phyloP scores from a whole-genome alignment of 1,139 yeast genomes.

The Protomyces pachydermus region DNA sequence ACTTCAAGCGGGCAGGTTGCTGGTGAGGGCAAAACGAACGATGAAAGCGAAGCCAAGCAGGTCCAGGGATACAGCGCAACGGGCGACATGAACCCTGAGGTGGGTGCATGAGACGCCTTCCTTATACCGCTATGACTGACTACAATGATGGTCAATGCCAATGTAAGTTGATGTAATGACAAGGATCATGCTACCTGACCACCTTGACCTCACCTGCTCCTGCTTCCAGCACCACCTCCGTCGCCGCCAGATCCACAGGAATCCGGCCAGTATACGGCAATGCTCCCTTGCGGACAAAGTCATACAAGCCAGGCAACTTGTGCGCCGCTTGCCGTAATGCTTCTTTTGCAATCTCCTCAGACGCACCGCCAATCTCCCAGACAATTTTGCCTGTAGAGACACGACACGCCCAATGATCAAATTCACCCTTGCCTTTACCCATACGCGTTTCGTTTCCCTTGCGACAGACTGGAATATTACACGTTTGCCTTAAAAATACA shows the following conservation, averaged over 20 bases:
- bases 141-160: background rate
- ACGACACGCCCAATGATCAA: slow-evolving; percentile 95
- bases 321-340: slow-evolving; percentile 88
- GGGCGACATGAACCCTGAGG: slow-evolving; percentile 17
- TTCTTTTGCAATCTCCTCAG: slow-evolving; percentile 85
- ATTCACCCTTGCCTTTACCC: slow-evolving; percentile 99
- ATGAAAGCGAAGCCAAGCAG: slow-evolving; percentile 1
- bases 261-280: slow-evolving; percentile 63
- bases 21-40: slow-evolving; percentile 5
- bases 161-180: background rate
- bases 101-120: slow-evolving; percentile 4
- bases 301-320: slow-evolving; percentile 88
- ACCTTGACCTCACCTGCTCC: slow-evolving; percentile 8
- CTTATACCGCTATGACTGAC: background rate
- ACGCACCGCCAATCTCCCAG: slow-evolving; percentile 80
- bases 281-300: slow-evolving; percentile 65
- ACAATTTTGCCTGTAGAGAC: slow-evolving; percentile 92
- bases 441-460: slow-evolving; percentile 99
- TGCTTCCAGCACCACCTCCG: slow-evolving; percentile 11
- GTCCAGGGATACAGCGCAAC: slow-evolving; percentile 23
- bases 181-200: background rate
- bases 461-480: slow-evolving; percentile 85
- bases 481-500: slow-evolving; percentile 72
- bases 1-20: background rate
- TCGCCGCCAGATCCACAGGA: slow-evolving; percentile 8